These are phyloP conservation scores for Sphaerosporella brunnea DNA, from an alignment of 495 filamentous ascomycete species.

Conservation along the genomic window DNA sequence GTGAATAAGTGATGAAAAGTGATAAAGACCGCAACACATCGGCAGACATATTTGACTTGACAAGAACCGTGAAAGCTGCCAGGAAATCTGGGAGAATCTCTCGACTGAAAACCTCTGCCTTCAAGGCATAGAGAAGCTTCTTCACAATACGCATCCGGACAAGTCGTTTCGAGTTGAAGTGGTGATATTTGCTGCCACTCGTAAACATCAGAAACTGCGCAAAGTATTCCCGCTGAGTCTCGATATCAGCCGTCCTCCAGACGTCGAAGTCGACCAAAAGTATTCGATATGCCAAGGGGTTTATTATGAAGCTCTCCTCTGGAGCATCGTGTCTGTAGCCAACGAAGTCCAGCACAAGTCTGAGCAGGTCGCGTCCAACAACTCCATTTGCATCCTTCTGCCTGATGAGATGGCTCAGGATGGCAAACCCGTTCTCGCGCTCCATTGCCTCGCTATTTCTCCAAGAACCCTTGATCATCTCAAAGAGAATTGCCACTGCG, in stretches of 20 bases:
- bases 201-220: constrained; percentile 75
- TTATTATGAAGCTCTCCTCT: constrained; percentile 59
- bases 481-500: constrained; percentile 66
- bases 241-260: constrained; percentile 59
- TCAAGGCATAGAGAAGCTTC: constrained; percentile 73
- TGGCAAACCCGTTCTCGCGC: constrained; percentile 77
- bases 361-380: constrained; percentile 40
- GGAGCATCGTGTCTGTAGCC: constrained; percentile 64
- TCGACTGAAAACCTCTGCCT: constrained; percentile 55
- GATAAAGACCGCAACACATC: constrained; percentile 76
- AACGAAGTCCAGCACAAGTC: constrained; percentile 63
- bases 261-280: constrained; percentile 80
- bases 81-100: constrained; percentile 59
- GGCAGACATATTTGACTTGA: constrained; percentile 59
- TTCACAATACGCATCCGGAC: constrained; percentile 88
- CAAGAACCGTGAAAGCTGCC: constrained; percentile 53
- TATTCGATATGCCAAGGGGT: constrained; percentile 81
- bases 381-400: constrained; percentile 24
- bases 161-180: constrained; percentile 74
- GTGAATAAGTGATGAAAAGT: constrained; percentile 78
- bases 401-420: constrained; percentile 42
- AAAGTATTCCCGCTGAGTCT: constrained; percentile 75
- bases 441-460: constrained; percentile 98
- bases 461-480: constrained; percentile 74
- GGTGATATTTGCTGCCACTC: constrained; percentile 66